Base-by-base conservation (phyloP, 768 basidiomycete species). In the Pholiota microspora region DNA sequence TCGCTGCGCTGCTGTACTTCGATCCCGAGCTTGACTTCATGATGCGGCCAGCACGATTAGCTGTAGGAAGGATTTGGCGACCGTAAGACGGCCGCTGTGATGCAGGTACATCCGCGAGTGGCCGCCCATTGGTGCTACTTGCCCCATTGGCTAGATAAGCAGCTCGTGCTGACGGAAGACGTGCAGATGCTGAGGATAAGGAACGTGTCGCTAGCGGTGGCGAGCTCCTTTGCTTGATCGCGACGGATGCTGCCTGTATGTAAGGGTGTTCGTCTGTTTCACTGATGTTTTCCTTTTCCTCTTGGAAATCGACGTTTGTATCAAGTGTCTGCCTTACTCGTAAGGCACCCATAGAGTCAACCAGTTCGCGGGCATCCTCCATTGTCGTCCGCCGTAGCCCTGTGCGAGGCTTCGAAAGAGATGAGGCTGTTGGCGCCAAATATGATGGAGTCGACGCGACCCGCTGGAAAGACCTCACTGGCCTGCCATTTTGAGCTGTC, bases 381-480 rank as follows among this genome's bases (percentile, higher is more conserved):
- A 69, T 62, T 4, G 76, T 70, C 13, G 77, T 68, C 29, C 80
- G 73, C 40, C 78, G 74, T 9, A 74, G 69, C 25, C 66, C 58
- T 4, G 65, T 59, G 28, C 73, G 71, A 38, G 69, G 65, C 63
- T 73, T 74, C 49, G 71, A 64, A 18, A 68, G 61, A 25, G 70
- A 61, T 32, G 71, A 67, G 15, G 71, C 59, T 8, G 69, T 67
- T 21, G 71, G 65, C 54, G 75, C 32, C 55, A 65, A 59, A 54
- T 69, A 69, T 13, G 69, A 70, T 8, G 71, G 63, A 9, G 67
- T 61, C 25, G 72, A 92, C 2, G 79, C 76, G 34, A 83, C 78
- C 57, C 89, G 86, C 57, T 83, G 80, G 62, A 91, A 85, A 5
- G 82, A 81, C 47, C 89, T 78, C 8, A 71, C 63, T 5, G 67